Percentiles rank a stretch among this genome's conserved stretches.
These are phyloP conservation scores for Debaryomyces singareniensis DNA, from an alignment of 1,139 yeast genomes.

Conservation along the genomic window DNA sequence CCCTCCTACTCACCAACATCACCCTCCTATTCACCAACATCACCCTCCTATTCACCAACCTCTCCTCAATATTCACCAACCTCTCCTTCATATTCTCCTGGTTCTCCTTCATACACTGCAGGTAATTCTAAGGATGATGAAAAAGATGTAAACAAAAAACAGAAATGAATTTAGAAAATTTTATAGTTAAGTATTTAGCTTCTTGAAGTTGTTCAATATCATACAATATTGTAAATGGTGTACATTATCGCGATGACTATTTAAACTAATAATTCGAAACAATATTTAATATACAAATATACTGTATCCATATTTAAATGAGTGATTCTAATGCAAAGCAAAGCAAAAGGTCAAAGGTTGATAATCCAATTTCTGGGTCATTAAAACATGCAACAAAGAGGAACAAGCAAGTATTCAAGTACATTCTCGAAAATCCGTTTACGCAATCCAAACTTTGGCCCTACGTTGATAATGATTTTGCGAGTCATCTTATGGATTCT, in stretches of 20 bases:
- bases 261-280: too few species aligned
- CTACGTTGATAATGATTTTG: conserved; percentile 29
- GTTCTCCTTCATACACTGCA: conserved; percentile 17
- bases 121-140: conserved; percentile 15
- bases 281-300: too few species aligned
- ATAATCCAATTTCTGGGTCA: conserved; percentile 15
- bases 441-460: conserved; percentile 51
- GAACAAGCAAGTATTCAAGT: conserved; percentile 50
- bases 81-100: conserved; percentile 31
- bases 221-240: too few species aligned
- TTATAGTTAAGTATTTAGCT: not conserved
- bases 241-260: too few species aligned
- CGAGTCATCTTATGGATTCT: conserved; percentile 33
- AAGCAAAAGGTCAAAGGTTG: not conserved
- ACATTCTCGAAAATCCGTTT: conserved; percentile 55
- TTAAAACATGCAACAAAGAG: conserved; percentile 38
- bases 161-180: conserved; percentile 2
- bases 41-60: conserved; percentile 47
- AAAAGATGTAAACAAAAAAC: conserved; percentile 8
- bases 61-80: conserved; percentile 55
- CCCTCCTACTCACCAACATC: conserved; percentile 58
- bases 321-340: too few species aligned
- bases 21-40: conserved; percentile 56
- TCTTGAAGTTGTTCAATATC: not conserved
- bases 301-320: too few species aligned